Evolutionary conservation across 2,329 filamentous ascomycete species (phyloP), one percentile per base, ranked within the genome.

Genomic region (Graphilbum fragrans): DNA sequence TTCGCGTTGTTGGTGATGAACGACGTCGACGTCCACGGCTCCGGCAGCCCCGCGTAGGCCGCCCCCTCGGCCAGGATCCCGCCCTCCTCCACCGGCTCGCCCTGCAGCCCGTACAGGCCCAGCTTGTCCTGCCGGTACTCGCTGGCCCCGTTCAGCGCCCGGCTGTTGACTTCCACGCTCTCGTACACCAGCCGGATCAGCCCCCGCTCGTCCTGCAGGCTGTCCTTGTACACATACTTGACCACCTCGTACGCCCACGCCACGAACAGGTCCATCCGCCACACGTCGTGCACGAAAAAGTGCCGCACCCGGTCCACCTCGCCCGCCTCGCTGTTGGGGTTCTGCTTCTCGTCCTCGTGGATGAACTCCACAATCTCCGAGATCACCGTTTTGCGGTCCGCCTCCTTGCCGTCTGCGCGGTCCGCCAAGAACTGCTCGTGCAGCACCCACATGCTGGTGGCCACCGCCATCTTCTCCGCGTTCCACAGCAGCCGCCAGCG

Each of bases 391-490:
- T 77, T 77, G 53, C 81, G 78, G 8, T 14, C 29, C 21, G 47
- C 47, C 34, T 77, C 69, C 17, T 69, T 66, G 14, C 39, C 45
- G 22, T 47, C 48, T 5, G 74, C 65, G 10, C 75, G 73, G 39
- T 67, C 67, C 39, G 73, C 67, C 8, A 80, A 69, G 39, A 81
- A 80, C 8, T 68, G 65, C 54, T 94, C 84, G 53, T 94, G 86
- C 41, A 76, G 69, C 47, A 78, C 79, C 87, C 90, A 96, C 31
- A 96, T 69, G 36, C 77, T 70, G 45, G 74, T 72, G 17, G 86
- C 86, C 29, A 87, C 84, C 35, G 82, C 77, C 63, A 96, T 73
- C 60, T 88, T 94, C 58, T 98, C 92, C 0, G 90, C 90, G 53
- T 90, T 80, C 69, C 80, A 84, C n/a, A 98, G 65, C 25, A 98